Conservation (phyloP, 2,329 filamentous ascomycete species). For the Xylariaceae sp. region DNA sequence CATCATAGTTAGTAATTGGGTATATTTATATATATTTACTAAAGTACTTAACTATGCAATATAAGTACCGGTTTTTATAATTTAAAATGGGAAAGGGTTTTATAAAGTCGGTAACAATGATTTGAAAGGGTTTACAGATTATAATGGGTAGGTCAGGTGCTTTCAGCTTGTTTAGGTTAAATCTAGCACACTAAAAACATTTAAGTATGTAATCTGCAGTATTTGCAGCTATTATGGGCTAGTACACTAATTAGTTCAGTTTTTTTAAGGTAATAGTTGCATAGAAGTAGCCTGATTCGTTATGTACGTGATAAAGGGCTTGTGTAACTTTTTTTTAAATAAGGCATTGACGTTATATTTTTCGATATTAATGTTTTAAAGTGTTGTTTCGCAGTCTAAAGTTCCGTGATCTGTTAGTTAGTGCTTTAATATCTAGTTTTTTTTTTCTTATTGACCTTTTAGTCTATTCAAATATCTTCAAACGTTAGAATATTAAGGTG, state of each 20-base stretch:
- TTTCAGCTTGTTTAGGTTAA: neutral
- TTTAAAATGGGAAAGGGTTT: no score
- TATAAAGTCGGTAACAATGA: neutral
- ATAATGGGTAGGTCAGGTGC: neutral
- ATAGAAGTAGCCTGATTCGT: neutral
- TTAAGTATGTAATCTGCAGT: neutral
- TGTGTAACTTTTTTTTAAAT: neutral
- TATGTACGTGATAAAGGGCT: neutral
- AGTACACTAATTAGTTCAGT: neutral
- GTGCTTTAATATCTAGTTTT: neutral
- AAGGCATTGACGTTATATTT: neutral
- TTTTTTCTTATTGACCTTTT: neutral
- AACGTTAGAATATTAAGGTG: neutral
- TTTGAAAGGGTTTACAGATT: constrained; percentile 1
- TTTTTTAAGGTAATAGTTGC: neutral
- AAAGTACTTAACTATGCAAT: no score
- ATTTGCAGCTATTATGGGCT: neutral
- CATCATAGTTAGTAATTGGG: no score
- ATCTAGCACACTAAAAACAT: neutral
- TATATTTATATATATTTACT: no score
- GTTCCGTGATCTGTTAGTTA: neutral
- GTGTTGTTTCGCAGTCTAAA: neutral
- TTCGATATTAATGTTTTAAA: neutral
- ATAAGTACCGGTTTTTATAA: no score
- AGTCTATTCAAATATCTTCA: neutral